phyloP scores from a whole-genome alignment of 495 filamentous ascomycete genomes.

The Friedmanniomyces endolithicus region DNA sequence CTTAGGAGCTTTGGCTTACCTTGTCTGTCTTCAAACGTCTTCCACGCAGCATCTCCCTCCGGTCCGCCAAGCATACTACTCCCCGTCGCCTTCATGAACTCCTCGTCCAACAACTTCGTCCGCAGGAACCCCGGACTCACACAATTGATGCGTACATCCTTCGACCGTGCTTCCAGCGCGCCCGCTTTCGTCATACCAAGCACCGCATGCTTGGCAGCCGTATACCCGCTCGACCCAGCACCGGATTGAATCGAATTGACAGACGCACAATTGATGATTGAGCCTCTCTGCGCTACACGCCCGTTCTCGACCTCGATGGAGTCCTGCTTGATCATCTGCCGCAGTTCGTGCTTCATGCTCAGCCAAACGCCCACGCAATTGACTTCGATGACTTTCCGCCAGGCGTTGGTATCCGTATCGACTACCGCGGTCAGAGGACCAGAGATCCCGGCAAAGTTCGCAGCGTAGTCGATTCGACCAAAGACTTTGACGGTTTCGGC shows the following conservation, averaged over 20 bases:
- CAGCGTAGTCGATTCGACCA: slow-evolving; percentile 41
- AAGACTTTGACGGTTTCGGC: slow-evolving; percentile 24
- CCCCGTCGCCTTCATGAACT: slow-evolving; percentile 15
- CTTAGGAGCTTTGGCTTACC: slow-evolving; percentile 25
- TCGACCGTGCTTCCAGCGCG: slow-evolving; percentile 25
- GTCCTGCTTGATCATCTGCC: slow-evolving; percentile 30
- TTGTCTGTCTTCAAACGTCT: slow-evolving; percentile 26
- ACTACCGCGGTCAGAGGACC: slow-evolving; percentile 21
- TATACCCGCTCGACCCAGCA: slow-evolving; percentile 33
- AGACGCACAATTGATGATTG: slow-evolving; percentile 39
- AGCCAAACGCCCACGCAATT: slow-evolving; percentile 29
- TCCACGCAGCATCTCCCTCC: slow-evolving; percentile 5
- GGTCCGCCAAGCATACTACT: slow-evolving; percentile 1
- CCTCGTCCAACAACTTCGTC: slow-evolving; percentile 31
- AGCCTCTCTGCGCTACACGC: slow-evolving; percentile 27
- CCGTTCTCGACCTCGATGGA: slow-evolving; percentile 21
- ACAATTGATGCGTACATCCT: slow-evolving; percentile 36
- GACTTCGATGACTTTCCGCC: slow-evolving; percentile 25
- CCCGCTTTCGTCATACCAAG: slow-evolving; percentile 32
- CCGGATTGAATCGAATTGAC: slow-evolving; percentile 30
- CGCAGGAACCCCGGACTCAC: slow-evolving; percentile 35
- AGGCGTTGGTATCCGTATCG: slow-evolving; percentile 24
- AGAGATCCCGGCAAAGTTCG: slow-evolving; percentile 39
- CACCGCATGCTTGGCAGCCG: slow-evolving; percentile 39
- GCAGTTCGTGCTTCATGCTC: slow-evolving; percentile 27